Percentiles rank a stretch among this genome's conserved stretches.
phyloP scores from a whole-genome alignment of 2,329 filamentous ascomycete genomes.

The Simplicillium sp. region DNA sequence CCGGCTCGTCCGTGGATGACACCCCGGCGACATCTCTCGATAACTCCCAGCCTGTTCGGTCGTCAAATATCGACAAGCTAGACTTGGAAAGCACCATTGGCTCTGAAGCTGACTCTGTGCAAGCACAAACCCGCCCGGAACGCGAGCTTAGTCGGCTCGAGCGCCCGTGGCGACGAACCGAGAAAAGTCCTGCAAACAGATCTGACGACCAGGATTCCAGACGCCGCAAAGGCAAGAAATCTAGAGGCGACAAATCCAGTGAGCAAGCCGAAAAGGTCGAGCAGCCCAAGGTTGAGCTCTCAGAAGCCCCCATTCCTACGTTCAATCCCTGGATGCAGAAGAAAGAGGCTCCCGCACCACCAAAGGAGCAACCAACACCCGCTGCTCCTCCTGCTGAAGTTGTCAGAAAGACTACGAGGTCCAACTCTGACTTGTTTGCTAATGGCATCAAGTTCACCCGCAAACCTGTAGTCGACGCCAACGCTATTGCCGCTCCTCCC shows the following conservation, averaged over 20 bases:
- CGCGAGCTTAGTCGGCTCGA: slow-evolving; percentile 28
- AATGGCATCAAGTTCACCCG: slow-evolving; percentile 32
- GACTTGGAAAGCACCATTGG: slow-evolving; percentile 22
- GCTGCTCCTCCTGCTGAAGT: slow-evolving; percentile 10
- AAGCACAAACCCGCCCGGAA: slow-evolving; percentile 23
- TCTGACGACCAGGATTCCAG: slow-evolving; percentile 49
- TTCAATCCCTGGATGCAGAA: slow-evolving; percentile 87
- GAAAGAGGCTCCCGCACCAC: slow-evolving; percentile 37
- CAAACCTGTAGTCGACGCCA: slow-evolving; percentile 22
- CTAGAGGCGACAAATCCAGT: slow-evolving; percentile 50
- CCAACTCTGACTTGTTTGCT: slow-evolving; percentile 11
- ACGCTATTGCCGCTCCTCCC: neutral
- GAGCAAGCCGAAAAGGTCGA: slow-evolving; percentile 43
- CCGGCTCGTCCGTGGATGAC: slow-evolving; percentile 2
- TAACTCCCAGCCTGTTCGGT: too few relatives aligned
- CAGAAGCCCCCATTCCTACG: slow-evolving; percentile 70
- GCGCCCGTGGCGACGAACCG: slow-evolving; percentile 29
- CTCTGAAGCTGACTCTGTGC: slow-evolving; percentile 25
- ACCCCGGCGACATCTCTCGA: slow-evolving; percentile 3
- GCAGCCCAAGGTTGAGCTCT: slow-evolving; percentile 56
- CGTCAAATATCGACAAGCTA: slow-evolving; percentile 19
- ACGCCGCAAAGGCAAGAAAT: slow-evolving; percentile 50
- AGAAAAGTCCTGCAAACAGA: slow-evolving; percentile 45
- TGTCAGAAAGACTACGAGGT: slow-evolving; percentile 9
- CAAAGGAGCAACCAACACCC: slow-evolving; percentile 34